Evolutionary conservation across 2,329 filamentous ascomycete species (phyloP).

Genomic region (Exophiala dermatitidis): DNA sequence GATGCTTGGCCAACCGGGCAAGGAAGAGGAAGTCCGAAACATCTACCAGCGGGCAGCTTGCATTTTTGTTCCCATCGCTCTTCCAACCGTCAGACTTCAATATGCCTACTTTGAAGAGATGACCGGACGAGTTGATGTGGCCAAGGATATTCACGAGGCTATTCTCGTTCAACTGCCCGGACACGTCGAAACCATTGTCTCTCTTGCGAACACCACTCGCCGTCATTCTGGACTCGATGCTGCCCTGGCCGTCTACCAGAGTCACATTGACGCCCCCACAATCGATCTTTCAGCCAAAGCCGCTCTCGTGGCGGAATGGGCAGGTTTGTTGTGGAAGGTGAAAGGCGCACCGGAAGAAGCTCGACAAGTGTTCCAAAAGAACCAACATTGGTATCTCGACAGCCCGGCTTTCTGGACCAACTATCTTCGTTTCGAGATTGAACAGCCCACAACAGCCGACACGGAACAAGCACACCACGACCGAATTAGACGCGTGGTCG

Average conservation of each 20-base stretch:
- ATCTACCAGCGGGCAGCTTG: constrained; percentile 84
- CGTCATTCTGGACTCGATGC: constrained; percentile 77
- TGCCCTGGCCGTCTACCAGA: constrained; percentile 74
- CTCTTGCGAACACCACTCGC: constrained; percentile 77
- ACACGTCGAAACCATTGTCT: constrained; percentile 79
- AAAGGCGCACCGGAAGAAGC: constrained; percentile 75
- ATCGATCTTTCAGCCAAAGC: constrained; percentile 76
- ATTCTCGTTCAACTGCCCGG: constrained; percentile 70
- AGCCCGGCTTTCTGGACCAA: constrained; percentile 84
- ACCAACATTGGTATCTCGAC: constrained; percentile 75
- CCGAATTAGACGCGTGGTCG: constrained; percentile 71
- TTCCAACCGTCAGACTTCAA: constrained; percentile 75
- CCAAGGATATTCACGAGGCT: constrained; percentile 74
- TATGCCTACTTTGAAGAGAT: constrained; percentile 95
- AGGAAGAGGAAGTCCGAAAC: constrained; percentile 82
- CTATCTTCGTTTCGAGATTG: constrained; percentile 82
- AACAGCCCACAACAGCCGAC: constrained; percentile 63
- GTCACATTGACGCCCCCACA: constrained; percentile 65
- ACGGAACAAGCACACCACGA: constrained; percentile 59
- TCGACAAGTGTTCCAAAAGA: constrained; percentile 72
- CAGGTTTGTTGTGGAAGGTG: constrained; percentile 75
- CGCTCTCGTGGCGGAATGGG: constrained; percentile 81
- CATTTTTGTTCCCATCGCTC: constrained; percentile 77
- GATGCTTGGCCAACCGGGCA: constrained; percentile 74
- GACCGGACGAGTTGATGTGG: constrained; percentile 65